phyloP scores from a whole-genome alignment of 257 asterid genomes.

The Pogostemon cablin region DNA sequence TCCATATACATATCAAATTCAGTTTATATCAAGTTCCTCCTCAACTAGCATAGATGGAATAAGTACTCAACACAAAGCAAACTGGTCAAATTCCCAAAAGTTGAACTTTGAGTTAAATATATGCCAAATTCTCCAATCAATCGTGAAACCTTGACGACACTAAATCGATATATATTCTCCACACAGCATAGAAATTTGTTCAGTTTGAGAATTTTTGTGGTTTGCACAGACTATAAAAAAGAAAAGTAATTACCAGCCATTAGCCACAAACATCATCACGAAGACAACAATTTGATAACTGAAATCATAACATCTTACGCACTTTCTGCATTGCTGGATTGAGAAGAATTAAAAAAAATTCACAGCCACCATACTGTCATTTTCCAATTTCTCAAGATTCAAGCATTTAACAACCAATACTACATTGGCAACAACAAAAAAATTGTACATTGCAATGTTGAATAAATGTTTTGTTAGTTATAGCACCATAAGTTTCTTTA shows the following conservation, averaged over 20 bases:
- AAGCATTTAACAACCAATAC: background rate
- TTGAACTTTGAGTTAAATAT: background rate
- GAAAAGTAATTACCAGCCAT: background rate
- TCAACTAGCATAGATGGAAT: constrained; percentile 5
- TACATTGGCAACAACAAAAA: background rate
- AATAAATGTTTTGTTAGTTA: background rate
- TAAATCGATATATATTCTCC: background rate
- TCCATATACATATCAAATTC: background rate
- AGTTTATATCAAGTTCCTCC: background rate
- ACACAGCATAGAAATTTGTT: background rate
- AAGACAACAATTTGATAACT: too few species aligned
- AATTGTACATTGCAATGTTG: background rate
- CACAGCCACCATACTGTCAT: too few species aligned
- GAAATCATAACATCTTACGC: too few species aligned
- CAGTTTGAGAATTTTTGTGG: background rate
- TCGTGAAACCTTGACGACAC: background rate
- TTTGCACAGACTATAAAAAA: too few species aligned
- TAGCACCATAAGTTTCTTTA: constrained; percentile 20
- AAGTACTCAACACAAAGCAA: background rate
- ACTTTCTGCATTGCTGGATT: too few species aligned
- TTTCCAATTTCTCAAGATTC: too few species aligned
- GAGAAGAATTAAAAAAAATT: too few species aligned
- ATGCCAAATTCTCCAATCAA: background rate
- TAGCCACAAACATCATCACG: background rate
- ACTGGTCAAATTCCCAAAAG: background rate